A percentile compares a stretch with the other conserved stretches of the same genome.
These are phyloP conservation scores for Venturia asperata DNA, from an alignment of 2,329 filamentous ascomycete genomes.

Conservation along the genomic window DNA sequence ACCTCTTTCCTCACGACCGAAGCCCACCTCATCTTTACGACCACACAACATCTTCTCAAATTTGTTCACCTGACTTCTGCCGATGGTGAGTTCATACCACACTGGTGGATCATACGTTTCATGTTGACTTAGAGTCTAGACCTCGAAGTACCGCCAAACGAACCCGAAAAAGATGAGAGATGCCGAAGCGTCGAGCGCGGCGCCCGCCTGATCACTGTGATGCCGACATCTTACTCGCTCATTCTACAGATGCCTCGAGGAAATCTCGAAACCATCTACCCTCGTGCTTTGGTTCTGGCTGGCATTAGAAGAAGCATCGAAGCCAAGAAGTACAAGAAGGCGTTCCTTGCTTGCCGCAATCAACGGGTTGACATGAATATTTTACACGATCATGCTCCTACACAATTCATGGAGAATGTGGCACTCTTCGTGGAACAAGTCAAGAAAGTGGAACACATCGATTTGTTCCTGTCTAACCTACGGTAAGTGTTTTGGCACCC, in stretches of 20 bases:
- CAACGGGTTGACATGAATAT: conserved; percentile 99
- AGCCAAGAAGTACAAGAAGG: conserved; percentile 69
- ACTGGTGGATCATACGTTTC: too few relatives aligned
- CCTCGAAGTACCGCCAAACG: conserved; percentile 75
- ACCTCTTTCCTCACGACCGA: conserved; percentile 82
- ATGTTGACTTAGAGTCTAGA: conserved; percentile 43
- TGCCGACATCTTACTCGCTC: conserved; percentile 78
- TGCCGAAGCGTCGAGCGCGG: conserved; percentile 90
- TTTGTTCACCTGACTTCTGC: conserved; percentile 71
- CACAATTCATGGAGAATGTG: conserved; percentile 73
- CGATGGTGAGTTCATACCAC: conserved; percentile 48
- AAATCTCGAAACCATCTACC: conserved; percentile 91
- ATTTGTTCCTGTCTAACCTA: conserved; percentile 82
- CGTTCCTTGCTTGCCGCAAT: conserved; percentile 80
- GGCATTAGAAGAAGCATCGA: conserved; percentile 79
- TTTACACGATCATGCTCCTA: conserved; percentile 83
- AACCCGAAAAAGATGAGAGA: conserved; percentile 84
- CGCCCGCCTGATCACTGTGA: conserved; percentile 76
- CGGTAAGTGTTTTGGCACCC: conserved; percentile 46
- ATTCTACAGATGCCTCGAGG: conserved; percentile 93
- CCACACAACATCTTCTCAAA: conserved; percentile 85
- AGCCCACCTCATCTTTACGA: conserved; percentile 84
- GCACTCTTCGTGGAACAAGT: conserved; percentile 76
- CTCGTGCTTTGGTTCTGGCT: conserved; percentile 83
- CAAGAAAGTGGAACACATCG: conserved; percentile 71